Base-by-base conservation (phyloP, 148 eudicot genomes). In the Chenopodium suecicum region DNA sequence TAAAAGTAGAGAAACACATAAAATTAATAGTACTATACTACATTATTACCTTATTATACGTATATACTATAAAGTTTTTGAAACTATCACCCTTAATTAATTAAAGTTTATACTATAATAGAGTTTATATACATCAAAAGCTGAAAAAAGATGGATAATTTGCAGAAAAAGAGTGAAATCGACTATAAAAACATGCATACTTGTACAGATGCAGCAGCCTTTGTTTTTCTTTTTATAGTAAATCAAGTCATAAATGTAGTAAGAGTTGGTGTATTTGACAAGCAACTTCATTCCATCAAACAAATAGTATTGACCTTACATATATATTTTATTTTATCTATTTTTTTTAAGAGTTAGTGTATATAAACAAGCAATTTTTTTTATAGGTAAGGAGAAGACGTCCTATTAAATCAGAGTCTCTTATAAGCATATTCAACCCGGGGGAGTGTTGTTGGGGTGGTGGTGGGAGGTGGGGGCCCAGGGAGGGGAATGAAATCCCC, bases 181-280 rank as follows among this genome's bases (percentile, higher is more conserved):
- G 68, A 72, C 50, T 19, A 9, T n/a, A 56, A 75, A 52, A 75
- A 75, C 12, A 52, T 29, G 8, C 44, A 52, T 52, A 37, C 66
- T 58, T 27, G 4, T 76, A 27, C 78, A 56, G n/a, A 32, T 74
- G 41, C 54, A 50, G 54, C 54, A 50, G 54, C 13, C 77, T 74
- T 74, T 74, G 54, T 31, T 50, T 50, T 23, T 6, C 7, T 14
- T 52, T n/a, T 73, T 50, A 50, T 50, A 50, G 11, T 48, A 7
- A 14, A 25, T 16, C 14, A 69, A 32, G 73, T 12, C 25, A 37
- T 34, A 70, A 22, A 9, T 0, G 14, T 11, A 22, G 63, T 29
- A 74, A 13, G 56, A 74, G 76, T 74, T 41, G 44, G 44, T 41
- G 44, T 41, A 52, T 74, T 52, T 74, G n/a, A 74, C 77, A 74